A percentile compares a stretch with the other conserved stretches of the same genome.
Conservation (phyloP, 176 grass and related monocot species). For the Guadua angustifolia region DNA sequence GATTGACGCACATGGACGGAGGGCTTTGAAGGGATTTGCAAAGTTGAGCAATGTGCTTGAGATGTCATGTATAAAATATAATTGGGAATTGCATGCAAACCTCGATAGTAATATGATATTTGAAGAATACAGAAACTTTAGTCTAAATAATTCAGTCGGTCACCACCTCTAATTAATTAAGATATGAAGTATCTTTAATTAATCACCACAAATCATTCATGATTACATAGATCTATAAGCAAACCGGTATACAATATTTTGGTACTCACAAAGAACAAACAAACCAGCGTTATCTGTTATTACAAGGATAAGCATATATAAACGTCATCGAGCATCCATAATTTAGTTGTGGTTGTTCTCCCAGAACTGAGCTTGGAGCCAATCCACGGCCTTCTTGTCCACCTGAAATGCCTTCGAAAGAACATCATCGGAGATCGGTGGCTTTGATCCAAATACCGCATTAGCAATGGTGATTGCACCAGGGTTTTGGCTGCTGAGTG, state of each 20-base stretch:
- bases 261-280: neutral
- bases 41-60: no score
- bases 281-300: neutral
- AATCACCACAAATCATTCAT: no score
- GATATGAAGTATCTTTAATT: no score
- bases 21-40: no score
- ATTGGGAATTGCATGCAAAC: no score
- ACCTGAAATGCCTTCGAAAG: conserved; percentile 42
- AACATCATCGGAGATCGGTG: conserved; percentile 41
- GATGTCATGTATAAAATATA: no score
- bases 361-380: conserved; percentile 51
- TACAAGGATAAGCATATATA: neutral
- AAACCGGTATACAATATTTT: neutral
- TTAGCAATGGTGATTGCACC: neutral
- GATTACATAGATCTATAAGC: neutral
- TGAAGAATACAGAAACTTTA: no score
- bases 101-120: no score
- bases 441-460: neutral
- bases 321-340: neutral
- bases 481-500: neutral
- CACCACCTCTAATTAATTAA: no score
- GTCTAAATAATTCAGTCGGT: no score
- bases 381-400: conserved; percentile 33
- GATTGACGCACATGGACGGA: no score
- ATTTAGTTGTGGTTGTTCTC: conserved; percentile 24